Base-by-base conservation (phyloP, 495 filamentous ascomycete species). In the Penicillium paradoxum region DNA sequence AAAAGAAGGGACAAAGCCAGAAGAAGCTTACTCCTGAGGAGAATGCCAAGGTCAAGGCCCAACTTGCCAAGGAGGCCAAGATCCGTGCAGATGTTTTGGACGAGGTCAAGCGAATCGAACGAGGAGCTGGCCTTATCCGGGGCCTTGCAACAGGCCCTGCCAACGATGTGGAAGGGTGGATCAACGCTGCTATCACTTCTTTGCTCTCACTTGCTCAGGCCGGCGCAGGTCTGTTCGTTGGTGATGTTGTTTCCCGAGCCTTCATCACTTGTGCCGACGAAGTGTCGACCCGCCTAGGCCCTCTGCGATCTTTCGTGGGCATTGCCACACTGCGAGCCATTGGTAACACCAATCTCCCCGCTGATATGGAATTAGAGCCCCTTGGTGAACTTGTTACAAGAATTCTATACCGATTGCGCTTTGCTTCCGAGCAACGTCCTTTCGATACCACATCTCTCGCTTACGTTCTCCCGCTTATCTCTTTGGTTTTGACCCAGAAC, bases 1-100 rank as follows among this genome's bases (percentile, higher is more conserved):
- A 88, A 58, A 98, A 97, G 76, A 93, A 90, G 71, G 95, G 95
- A 3, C 81, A 88, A 34, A 84, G 90, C 58, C 82, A 89, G 45
- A 91, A 87, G 74, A 97, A 97, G 70, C 82, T 97, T 29, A 92
- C 88, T 0, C 70, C 86, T 0, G 91, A 96, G 32, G 92, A 98
- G 60, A 86, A 85, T 55, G 78, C 84, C 30, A 97, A 91, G 64
- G 90, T 97, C 51, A 91, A 95, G 29, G 88, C 88, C 27, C 93
- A 97, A 59, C 76, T 97, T 10, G 82, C 79, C 17, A 97, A 96
- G 67, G 93, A 98, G 66, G 72, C 84, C 1, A 79, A 73, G 18
- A 91, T 97, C 49, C 83, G 95, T 15, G 69, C 78, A 44, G 75
- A 84, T 18, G 81, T 97, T 10, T 73, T 79, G 17, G 73, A 77